A percentile compares a stretch with the other conserved stretches of the same genome.
These are phyloP conservation scores for Agarophyton chilense DNA, from an alignment of 23 red algal species.

Conservation along the genomic window DNA sequence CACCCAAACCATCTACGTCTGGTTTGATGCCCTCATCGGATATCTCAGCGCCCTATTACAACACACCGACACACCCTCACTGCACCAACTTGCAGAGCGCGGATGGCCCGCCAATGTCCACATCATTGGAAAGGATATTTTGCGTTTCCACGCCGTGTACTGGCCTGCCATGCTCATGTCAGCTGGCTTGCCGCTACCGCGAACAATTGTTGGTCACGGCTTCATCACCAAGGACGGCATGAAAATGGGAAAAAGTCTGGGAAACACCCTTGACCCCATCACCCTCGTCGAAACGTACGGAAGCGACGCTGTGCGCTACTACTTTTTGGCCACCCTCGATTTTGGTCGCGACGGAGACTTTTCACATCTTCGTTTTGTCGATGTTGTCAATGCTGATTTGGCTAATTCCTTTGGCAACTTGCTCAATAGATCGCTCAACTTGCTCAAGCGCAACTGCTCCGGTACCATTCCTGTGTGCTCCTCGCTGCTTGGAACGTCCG, in stretches of 20 bases:
- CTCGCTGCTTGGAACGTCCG: conserved; percentile 13
- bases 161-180: conserved; percentile 99
- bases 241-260: conserved; percentile 99
- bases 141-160: conserved; percentile 98
- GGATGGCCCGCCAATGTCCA: conserved; percentile 97
- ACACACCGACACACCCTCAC: conserved; percentile 29
- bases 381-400: conserved; percentile 94
- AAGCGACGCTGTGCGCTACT: conserved; percentile 93
- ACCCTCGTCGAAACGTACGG: conserved; percentile 86
- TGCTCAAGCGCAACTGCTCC: conserved; percentile 79
- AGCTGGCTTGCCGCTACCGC: conserved; percentile 82
- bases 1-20: conserved; percentile 94
- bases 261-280: conserved; percentile 85
- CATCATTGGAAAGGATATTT: conserved; percentile 98
- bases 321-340: conserved; percentile 87
- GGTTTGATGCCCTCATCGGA: conserved; percentile 98
- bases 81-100: conserved; percentile 40
- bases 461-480: conserved; percentile 61
- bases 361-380: conserved; percentile 86
- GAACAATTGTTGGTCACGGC: conserved; percentile 86
- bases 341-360: conserved; percentile 98
- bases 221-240: conserved; percentile 99
- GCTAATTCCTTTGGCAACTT: conserved; percentile 93
- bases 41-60: conserved; percentile 83
- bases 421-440: conserved; percentile 78